Evolutionary conservation across 202 grass and related monocot genomes (phyloP).

Genomic region (Bolboschoenoplectus hybrid): DNA sequence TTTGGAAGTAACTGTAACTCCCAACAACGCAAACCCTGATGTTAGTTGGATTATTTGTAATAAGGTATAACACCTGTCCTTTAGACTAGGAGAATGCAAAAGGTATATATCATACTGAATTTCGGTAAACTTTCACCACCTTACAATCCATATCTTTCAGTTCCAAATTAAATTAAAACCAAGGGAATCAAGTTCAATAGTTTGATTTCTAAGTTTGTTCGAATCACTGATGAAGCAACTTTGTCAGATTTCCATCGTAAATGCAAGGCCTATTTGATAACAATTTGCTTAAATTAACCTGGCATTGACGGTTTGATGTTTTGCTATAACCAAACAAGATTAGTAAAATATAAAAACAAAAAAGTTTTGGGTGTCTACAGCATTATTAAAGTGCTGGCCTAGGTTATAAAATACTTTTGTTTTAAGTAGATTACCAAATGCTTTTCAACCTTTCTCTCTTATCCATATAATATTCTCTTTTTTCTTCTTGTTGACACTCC

Average conservation of each 20-base stretch:
- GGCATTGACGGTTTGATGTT: not conserved
- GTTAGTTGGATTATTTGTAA: not conserved
- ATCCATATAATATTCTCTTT: conserved; percentile 28
- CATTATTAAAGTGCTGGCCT: not conserved
- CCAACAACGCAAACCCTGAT: not conserved
- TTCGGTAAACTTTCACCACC: not conserved
- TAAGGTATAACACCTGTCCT: not conserved
- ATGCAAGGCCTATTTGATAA: not conserved
- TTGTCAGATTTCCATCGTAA: not conserved
- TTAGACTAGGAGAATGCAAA: not conserved
- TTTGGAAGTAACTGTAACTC: not conserved
- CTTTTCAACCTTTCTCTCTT: conserved; percentile 23
- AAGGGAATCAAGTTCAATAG: not conserved
- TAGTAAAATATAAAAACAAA: not conserved
- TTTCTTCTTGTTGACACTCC: conserved; percentile 22
- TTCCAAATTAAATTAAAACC: not conserved
- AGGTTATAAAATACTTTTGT: not conserved
- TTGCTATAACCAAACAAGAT: not conserved
- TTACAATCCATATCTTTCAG: not conserved
- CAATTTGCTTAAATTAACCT: conserved; percentile 14
- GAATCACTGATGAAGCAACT: not conserved
- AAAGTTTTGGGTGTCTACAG: not conserved
- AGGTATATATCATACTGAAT: not conserved
- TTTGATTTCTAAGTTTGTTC: not conserved
- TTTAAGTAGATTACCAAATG: not conserved